Conservation (phyloP, 192 early-diverging fungal genomes). For the Allomyces macrogynus region DNA sequence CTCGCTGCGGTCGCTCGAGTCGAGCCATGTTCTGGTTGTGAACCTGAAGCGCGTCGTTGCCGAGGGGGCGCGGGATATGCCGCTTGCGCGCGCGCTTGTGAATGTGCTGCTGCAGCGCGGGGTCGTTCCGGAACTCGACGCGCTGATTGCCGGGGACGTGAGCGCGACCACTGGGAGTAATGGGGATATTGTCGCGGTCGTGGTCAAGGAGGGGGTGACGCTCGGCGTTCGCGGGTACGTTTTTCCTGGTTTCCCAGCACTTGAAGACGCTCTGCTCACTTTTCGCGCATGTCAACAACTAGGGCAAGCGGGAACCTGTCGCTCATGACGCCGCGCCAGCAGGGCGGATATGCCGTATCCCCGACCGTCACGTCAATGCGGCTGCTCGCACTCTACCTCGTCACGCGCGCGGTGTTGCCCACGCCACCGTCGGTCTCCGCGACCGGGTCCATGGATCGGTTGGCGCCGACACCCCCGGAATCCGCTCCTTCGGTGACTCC, state of each 20-base stretch:
- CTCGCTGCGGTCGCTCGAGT: not conserved
- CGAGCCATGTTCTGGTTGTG: not conserved
- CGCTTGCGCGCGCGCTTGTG: too few species aligned
- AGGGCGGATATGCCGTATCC: not conserved
- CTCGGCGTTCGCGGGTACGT: not conserved
- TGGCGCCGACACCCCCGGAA: too few species aligned
- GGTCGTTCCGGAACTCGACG: too few species aligned
- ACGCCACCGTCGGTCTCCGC: too few species aligned
- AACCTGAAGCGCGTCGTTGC: not conserved
- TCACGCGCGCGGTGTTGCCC: not conserved
- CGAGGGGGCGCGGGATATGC: not conserved
- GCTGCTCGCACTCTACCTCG: not conserved
- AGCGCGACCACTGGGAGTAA: too few species aligned
- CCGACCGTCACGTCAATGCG: not conserved
- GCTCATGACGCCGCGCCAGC: not conserved
- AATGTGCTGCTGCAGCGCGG: too few species aligned
- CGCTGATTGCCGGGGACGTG: too few species aligned
- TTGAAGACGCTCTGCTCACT: not conserved
- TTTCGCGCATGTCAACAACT: too few species aligned
- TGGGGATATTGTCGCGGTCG: too few species aligned
- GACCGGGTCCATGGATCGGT: too few species aligned
- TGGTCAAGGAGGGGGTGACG: not conserved
- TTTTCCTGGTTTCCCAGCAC: not conserved
- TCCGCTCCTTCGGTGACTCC: too few species aligned
- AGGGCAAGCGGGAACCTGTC: not conserved